A percentile compares a stretch with the other conserved stretches of the same genome.
phyloP scores from a whole-genome alignment of 352 stramenopile species.

The Aphanomyces euteiches region DNA sequence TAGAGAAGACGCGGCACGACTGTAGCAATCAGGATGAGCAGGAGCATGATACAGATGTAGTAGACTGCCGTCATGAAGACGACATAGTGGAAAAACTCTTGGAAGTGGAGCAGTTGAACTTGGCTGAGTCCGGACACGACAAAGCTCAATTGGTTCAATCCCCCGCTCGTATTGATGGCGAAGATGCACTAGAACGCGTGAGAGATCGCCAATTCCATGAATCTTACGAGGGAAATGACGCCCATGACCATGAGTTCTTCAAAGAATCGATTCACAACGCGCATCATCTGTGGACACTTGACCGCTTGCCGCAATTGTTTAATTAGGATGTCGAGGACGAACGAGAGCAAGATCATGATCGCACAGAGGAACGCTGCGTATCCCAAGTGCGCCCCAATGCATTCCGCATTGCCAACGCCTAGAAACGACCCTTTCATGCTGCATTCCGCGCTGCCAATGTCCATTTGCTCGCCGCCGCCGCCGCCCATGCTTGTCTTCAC shows the following conservation, averaged over 20 bases:
- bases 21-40: constrained; percentile 78
- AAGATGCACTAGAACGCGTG: constrained; percentile 49
- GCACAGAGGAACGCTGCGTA: constrained; percentile 71
- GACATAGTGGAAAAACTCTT: constrained; percentile 89
- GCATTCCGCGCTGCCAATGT: constrained; percentile 33
- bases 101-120: constrained; percentile 75
- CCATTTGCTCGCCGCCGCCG: background rate
- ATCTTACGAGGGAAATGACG: constrained; percentile 73
- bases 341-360: constrained; percentile 72
- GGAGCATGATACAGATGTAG: constrained; percentile 82
- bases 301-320: constrained; percentile 50
- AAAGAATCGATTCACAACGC: constrained; percentile 83
- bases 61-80: constrained; percentile 88
- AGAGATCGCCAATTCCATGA: background rate
- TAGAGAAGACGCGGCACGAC: constrained; percentile 76
- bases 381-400: constrained; percentile 63
- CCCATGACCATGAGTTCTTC: constrained; percentile 87
- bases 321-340: constrained; percentile 58
- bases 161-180: constrained; percentile 75
- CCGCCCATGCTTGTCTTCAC: constrained; percentile 1
- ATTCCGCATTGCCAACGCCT: constrained; percentile 75
- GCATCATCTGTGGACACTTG: constrained; percentile 69
- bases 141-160: constrained; percentile 48
- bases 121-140: constrained; percentile 45
- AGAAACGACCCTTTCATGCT: constrained; percentile 61